Conservation (phyloP, 2,329 filamentous ascomycete genomes). For the Berkeleyomyces basicola region DNA sequence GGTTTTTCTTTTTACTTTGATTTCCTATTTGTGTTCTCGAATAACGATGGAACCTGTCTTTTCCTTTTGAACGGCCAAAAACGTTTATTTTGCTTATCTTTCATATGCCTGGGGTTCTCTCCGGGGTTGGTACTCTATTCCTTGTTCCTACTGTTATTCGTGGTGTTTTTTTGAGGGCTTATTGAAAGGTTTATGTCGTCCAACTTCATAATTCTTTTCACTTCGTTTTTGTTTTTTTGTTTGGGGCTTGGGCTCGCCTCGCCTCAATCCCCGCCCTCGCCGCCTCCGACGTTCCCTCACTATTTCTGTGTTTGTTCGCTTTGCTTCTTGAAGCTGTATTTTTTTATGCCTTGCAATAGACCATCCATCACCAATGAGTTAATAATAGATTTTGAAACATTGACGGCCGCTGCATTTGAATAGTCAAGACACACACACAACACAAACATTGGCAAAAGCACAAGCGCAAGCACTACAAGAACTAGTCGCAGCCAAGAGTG, state of each 20-base stretch:
- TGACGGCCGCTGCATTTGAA: neutral
- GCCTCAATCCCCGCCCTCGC: neutral
- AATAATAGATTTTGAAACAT: neutral
- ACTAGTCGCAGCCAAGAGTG: neutral
- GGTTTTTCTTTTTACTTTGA: slow-evolving; percentile 4
- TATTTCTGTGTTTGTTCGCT: neutral
- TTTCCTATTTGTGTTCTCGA: neutral
- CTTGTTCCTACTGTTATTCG: neutral
- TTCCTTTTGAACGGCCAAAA: neutral
- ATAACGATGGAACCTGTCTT: neutral
- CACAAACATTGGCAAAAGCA: neutral
- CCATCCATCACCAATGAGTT: neutral
- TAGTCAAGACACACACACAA: neutral
- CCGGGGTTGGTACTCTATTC: neutral
- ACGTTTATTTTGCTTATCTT: neutral
- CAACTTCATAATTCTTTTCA: neutral
- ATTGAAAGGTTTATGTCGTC: neutral
- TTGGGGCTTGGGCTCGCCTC: neutral
- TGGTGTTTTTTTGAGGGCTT: neutral
- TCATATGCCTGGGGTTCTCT: neutral
- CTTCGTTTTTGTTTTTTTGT: slow-evolving; percentile 7
- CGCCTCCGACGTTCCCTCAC: neutral
- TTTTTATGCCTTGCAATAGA: neutral
- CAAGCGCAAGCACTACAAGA: neutral
- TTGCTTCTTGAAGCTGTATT: neutral